Evolutionary conservation across 2,329 filamentous ascomycete genomes (phyloP), one percentile per base, ranked within the genome.

Genomic region (Alternaria burnsii): DNA sequence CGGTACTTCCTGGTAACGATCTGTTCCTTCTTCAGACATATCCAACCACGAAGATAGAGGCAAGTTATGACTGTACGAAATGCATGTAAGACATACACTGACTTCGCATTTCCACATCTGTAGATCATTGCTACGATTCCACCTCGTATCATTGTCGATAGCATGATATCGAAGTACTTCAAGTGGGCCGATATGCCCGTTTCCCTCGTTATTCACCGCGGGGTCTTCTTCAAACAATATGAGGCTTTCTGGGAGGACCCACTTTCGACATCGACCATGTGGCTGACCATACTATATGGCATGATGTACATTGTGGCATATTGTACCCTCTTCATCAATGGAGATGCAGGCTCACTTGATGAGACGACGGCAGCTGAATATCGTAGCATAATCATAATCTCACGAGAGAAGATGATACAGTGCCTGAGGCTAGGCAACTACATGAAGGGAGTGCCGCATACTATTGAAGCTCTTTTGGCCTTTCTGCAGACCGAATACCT

Each of bases 361-460:
- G 43, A 46, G 43, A 30, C 24, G 16, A 46, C 43, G 18, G 43
- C 43, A 46, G 26, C 43, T 16, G 43, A 46, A 28, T 46, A 46
- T 28, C 43, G 28, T 28, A 46, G 43, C 26, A 24, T 46, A 11
- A 18, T 46, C 43, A 46, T 46, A n/a, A 20, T 30, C 43, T 46
- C 43, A 46, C 43, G 43, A 30, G 43, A 46, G 43, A 46, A 46
- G 43, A 46, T 46, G 43, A 46, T 46, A 30, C 43, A 46, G 24
- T 46, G 43, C 28, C 26, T 46, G 28, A 30, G 43, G 24, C 43
- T 46, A 14, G 43, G 43, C 18, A 46, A 30, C n/a, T 46, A 46
- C 24, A 28, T 46, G 43, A 46, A 46, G 43, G 43, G 43, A 26
- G 43, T n/a, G 18, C 43, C 43, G 10, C 43, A 46, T 46, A 46